phyloP scores from a whole-genome alignment of 2,329 filamentous ascomycete genomes.

The Chaetomiaceae sp. region DNA sequence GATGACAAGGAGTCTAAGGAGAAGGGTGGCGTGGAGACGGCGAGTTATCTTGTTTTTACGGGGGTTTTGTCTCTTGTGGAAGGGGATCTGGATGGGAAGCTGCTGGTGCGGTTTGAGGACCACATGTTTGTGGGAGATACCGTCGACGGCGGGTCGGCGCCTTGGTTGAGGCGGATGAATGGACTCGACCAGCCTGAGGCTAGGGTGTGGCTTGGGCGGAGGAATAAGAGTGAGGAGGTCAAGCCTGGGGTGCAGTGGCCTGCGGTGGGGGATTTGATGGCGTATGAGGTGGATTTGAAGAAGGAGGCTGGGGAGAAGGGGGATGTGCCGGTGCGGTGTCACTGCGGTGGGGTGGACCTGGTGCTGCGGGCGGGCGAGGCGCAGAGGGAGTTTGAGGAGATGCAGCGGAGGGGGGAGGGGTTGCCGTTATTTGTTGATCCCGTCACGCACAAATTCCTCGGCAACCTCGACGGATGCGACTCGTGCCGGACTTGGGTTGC shows the following conservation, averaged over 20 bases:
- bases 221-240: slow-evolving; percentile 29
- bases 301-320: slow-evolving; percentile 19
- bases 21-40: slow-evolving; percentile 14
- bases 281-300: slow-evolving; percentile 14
- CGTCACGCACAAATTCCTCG: slow-evolving; percentile 36
- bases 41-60: slow-evolving; percentile 34
- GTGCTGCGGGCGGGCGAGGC: slow-evolving; percentile 32
- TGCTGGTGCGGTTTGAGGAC: slow-evolving; percentile 31
- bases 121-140: slow-evolving; percentile 49
- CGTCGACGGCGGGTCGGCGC: slow-evolving; percentile 46
- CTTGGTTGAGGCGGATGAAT: slow-evolving; percentile 41
- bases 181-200: slow-evolving; percentile 27
- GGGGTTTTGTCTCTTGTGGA: slow-evolving; percentile 32
- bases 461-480: slow-evolving; percentile 42
- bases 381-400: slow-evolving; percentile 29
- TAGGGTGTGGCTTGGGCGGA: slow-evolving; percentile 26
- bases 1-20: not conserved
- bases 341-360: slow-evolving; percentile 44
- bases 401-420: slow-evolving; percentile 19
- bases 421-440: slow-evolving; percentile 44
- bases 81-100: slow-evolving; percentile 3
- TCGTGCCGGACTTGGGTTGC: slow-evolving; percentile 43
- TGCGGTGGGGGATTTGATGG: slow-evolving; percentile 6
- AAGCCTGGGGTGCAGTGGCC: slow-evolving; percentile 31
- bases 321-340: slow-evolving; percentile 39